These are phyloP conservation scores for Annona cherimola DNA, from an alignment of 164 flowering plant species.

Conservation along the genomic window DNA sequence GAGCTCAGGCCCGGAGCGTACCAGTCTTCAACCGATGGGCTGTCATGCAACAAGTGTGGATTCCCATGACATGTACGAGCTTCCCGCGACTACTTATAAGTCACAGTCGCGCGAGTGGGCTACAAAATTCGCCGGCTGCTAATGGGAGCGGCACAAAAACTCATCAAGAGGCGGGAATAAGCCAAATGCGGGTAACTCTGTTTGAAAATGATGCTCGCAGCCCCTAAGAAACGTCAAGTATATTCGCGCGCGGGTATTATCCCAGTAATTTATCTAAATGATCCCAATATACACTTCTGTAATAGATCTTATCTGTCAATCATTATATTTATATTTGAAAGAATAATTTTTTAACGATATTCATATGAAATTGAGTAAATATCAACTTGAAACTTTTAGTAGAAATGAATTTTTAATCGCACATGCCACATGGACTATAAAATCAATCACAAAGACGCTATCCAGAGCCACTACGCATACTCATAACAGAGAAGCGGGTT, in stretches of 20 bases:
- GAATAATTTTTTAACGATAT: neutral
- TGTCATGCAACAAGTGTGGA: neutral
- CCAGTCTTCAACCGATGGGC: no score
- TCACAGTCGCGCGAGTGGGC: neutral
- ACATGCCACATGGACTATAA: no score
- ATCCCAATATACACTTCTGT: neutral
- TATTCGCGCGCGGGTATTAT: constrained; percentile 10
- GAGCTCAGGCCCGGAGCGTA: no score
- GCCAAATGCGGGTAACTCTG: neutral
- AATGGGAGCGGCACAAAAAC: neutral
- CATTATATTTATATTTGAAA: neutral
- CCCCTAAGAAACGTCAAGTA: neutral
- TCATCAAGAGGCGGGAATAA: constrained; percentile 28
- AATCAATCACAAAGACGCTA: no score
- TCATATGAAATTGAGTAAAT: neutral
- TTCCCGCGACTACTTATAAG: neutral
- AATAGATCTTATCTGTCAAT: neutral
- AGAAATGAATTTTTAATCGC: no score
- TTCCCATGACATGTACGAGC: neutral
- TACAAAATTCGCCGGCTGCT: neutral
- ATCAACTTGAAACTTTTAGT: neutral
- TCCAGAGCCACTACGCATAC: no score
- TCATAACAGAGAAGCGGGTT: no score
- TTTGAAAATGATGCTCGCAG: constrained; percentile 22
- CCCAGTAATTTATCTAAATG: neutral